Evolutionary conservation across 1,284 basidiomycete genomes (phyloP), one percentile per base, ranked within the genome.

Genomic region (Ustilago lituana): DNA sequence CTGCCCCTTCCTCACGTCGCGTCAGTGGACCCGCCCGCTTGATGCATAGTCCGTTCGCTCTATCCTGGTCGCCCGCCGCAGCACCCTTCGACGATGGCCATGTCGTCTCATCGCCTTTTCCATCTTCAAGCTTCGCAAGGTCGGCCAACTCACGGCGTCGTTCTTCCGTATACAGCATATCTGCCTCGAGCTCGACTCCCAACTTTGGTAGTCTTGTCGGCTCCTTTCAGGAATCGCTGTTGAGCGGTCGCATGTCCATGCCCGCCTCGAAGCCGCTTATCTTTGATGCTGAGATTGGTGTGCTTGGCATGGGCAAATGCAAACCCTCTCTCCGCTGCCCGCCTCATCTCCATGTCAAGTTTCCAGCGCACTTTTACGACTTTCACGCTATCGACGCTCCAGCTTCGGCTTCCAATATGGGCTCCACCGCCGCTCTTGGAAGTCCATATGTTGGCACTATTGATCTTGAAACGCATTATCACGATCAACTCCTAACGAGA

Each of bases 391-490:
- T 54, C 35, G 45, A 65, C 7, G 24, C 61, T 10, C 35, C 51
- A 27, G 23, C 47, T 2, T 47, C 51, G 5, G 32, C 47, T 1
- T 20, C 45, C 14, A 54, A 37, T 24, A 6, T 39, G 7, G 66
- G 53, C 29, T 53, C 55, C 20, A 58, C 60, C 2, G 55, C 56
- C 11, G 63, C 59, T 22, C 55, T 67, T 6, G 73, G 77, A 11
- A 79, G 69, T 17, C 83, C 83, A 1, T 83, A 83, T 51, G 83
- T 83, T 15, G 83, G 83, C 1, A 81, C 78, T 12, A 62, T 83
- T 60, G 82, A 83, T 54, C 68, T 83, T 20, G 82, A 83, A 27
- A 44, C 60, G 1, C 76, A 82, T 56, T 83, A 78, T 44, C 39
- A 64, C 44, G 50, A 57, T 31, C 12, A 33, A 15, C 49, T 73